These are phyloP conservation scores for Apiospora marii DNA, from an alignment of 2,329 filamentous ascomycete species.

Conservation along the genomic window DNA sequence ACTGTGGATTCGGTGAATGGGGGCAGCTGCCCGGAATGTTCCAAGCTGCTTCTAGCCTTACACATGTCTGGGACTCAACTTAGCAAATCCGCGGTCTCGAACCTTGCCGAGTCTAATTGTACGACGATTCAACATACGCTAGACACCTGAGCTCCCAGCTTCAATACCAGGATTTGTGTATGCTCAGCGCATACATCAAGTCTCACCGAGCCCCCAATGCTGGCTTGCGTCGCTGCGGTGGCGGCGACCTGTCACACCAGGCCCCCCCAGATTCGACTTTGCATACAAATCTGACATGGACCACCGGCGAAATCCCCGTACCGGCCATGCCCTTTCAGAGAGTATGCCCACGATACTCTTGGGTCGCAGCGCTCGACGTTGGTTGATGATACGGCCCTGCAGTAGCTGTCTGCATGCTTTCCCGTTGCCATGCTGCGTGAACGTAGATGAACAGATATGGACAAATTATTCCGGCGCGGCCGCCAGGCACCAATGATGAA, in stretches of 20 bases:
- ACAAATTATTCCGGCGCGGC: neutral
- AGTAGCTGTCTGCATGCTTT: neutral
- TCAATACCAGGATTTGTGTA: neutral
- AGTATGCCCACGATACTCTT: neutral
- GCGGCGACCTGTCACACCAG: neutral
- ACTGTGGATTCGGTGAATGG: neutral
- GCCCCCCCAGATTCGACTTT: neutral
- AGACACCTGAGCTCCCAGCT: neutral
- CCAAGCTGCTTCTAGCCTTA: constrained; percentile 14
- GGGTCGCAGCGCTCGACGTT: neutral
- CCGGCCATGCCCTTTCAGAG: neutral
- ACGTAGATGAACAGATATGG: no score
- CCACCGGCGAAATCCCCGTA: neutral
- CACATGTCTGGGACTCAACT: constrained; percentile 1
- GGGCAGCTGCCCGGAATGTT: neutral
- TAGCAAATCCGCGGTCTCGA: neutral
- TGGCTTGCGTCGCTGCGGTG: neutral
- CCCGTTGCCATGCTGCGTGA: neutral
- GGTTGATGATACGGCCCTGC: neutral
- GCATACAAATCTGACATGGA: neutral
- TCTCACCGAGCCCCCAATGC: neutral
- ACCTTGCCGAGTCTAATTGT: constrained; percentile 17
- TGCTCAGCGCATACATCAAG: constrained; percentile 14
- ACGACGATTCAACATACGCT: neutral
- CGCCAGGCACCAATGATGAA: neutral